Evolutionary conservation across 2,329 filamentous ascomycete species (phyloP), one percentile per base, ranked within the genome.

Genomic region (Paecilomyces sp.): DNA sequence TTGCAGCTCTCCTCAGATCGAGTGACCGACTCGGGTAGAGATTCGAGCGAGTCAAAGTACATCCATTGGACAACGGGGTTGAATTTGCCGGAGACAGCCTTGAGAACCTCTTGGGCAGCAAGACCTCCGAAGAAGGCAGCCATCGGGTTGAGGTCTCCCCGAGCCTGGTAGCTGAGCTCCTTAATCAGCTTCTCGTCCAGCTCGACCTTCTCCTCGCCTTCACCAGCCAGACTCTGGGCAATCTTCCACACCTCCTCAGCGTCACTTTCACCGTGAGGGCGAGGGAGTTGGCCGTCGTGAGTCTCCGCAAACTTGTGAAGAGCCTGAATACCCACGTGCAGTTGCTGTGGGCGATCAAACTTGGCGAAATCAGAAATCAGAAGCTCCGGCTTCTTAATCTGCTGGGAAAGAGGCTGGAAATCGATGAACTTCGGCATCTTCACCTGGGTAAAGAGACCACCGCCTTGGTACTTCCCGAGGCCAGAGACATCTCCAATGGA

Each of bases 21-120:
- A 64, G 84, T 81, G 53, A 82, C 84, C 15, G 85, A 89, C 1
- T 87, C 83, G 1, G 94, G 93, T 2, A 99, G 82, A 9, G 94
- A 96, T 76, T 99, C 94, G n/a, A 99, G 81, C 1, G 94, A 96
- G 76, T 99, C 94, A 68, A 97, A 95, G 81, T 99, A 97, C 73
- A 99, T 83, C 87, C 90, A 97, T 75, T 99, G 94, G 66, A 89
- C 84, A 65, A 97, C 88, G n/a, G 94, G 94, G 68, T 91, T 86
- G 79, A 99, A 99, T 77, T 99, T 99, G 67, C 94, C 94, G 57
- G 94, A 99, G 6, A 99, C 91, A 18, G 93, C 91, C 78, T 99
- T 99, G 62, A 99, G 83, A 24, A 97, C 88, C 76, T 99, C 94
- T 74, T 99, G 94, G 1, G 94, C 94, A 28, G 91, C 85, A 66